Conservation (phyloP, 169 alveolate genomes). For the Plasmodium ovale region DNA sequence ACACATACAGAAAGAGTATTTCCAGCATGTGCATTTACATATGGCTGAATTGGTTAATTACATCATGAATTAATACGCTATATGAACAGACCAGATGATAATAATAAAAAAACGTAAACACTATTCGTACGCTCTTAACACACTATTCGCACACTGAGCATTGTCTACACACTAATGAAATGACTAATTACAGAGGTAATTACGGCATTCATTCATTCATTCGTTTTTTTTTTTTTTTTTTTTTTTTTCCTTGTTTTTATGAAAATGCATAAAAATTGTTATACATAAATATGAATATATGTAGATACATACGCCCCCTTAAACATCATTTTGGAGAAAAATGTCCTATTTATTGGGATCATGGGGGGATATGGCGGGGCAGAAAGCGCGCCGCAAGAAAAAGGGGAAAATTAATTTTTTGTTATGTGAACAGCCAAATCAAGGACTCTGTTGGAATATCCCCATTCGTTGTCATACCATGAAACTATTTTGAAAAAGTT, state of each 20-base stretch:
- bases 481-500: conserved; percentile 97
- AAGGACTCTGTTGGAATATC: conserved; percentile 97
- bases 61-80: no score
- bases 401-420: conserved; percentile 24
- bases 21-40: neutral
- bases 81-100: no score
- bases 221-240: conserved; percentile 2
- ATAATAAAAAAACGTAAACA: no score
- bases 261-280: neutral
- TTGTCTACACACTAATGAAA: neutral
- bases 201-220: neutral
- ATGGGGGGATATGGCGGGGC: no score
- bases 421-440: conserved; percentile 91
- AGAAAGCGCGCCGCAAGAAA: no score
- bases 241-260: neutral
- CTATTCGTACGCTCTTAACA: no score
- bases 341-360: no score
- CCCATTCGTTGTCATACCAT: conserved; percentile 99
- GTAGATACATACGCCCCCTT: neutral
- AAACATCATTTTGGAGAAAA: conserved; percentile 2
- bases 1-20: neutral
- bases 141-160: no score
- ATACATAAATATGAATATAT: neutral
- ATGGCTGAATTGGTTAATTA: neutral
- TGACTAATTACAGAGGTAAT: neutral